Conservation (phyloP, 2,329 filamentous ascomycete genomes). For the Xylariaceae sp. region DNA sequence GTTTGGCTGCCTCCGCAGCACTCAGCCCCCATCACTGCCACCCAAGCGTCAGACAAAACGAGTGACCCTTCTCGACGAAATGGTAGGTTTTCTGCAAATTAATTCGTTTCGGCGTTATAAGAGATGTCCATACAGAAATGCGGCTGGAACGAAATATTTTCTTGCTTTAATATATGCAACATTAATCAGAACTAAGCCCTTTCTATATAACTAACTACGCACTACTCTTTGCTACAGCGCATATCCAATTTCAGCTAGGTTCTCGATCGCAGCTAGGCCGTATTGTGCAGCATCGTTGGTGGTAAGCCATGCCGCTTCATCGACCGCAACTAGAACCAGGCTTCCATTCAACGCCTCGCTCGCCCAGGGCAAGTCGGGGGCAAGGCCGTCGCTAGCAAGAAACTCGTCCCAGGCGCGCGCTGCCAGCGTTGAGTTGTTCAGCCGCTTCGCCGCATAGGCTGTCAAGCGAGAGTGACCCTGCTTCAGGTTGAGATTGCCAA, state of each 20-base stretch:
- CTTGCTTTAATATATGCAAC: too few relatives aligned
- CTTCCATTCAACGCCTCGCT: constrained; percentile 46
- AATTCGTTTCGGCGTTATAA: too few relatives aligned
- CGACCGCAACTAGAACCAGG: constrained; percentile 48
- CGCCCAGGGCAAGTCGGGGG: constrained; percentile 40
- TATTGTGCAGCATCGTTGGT: constrained; percentile 62
- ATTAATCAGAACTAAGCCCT: constrained; percentile 28
- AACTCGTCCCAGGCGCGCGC: constrained; percentile 59
- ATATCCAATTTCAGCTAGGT: constrained; percentile 47
- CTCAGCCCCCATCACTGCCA: not conserved
- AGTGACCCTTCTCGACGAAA: too few relatives aligned
- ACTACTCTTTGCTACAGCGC: constrained; percentile 35
- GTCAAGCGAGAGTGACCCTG: constrained; percentile 63
- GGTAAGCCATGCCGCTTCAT: constrained; percentile 60
- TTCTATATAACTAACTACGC: too few relatives aligned
- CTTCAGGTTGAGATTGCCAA: constrained; percentile 49
- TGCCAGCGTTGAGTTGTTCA: constrained; percentile 50
- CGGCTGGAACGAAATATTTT: too few relatives aligned
- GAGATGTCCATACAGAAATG: too few relatives aligned
- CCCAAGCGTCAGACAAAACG: too few relatives aligned
- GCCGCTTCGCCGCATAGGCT: constrained; percentile 52
- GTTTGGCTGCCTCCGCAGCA: not conserved
- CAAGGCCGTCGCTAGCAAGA: constrained; percentile 50
- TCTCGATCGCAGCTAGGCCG: constrained; percentile 59
- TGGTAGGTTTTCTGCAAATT: too few relatives aligned